Base-by-base conservation (phyloP, 306 rosid genomes). In the Citrullus mucosospermus region DNA sequence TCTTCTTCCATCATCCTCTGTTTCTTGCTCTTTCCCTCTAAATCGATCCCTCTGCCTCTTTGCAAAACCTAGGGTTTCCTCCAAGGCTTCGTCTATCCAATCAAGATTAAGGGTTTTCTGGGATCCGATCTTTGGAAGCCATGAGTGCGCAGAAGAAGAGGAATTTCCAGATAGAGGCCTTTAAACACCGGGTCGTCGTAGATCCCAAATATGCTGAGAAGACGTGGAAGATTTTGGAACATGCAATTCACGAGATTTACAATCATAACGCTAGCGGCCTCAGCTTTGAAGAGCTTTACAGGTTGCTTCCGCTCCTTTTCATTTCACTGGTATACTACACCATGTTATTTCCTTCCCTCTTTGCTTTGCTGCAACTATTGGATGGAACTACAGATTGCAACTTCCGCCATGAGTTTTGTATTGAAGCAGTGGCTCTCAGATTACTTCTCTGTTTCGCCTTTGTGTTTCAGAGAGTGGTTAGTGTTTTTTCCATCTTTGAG, bases 201-300 rank as follows among this genome's bases (percentile, higher is more conserved):
- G 98, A 93, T 93, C 98, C 97, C 34, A 92, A 89, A 81, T 93
- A 93, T 79, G 93, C 94, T 16, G 98, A 93, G 77, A 93, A 90
- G 88, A 93, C 97, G 2, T 93, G 98, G 97, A 91, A 89, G 88
- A 80, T 93, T 85, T 85, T 93, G 71, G 98, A 93, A 74, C 93
- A 87, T 63, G 98, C 94, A 79, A 91, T 91, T 79, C 86, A 87
- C 32, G 98, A 93, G 88, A 93, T 93, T 78, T 91, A 93, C 84
- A 93, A 91, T 63, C 98, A 91, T 80, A 93, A 93, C 87, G 98
- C 98, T 28, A 93, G 98, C 81, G 97, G 98, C 43, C 96, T 93
- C 67, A 93, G 98, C 82, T 93, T 93, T 51, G 98, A 93, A 85
- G 97, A 93, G 89, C 97, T 93, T 77, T 93, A 93, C 85, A 91